Evolutionary conservation across 257 asterid genomes (phyloP), one percentile per base, ranked within the genome.

Genomic region (Fraxinus quadrangulata): DNA sequence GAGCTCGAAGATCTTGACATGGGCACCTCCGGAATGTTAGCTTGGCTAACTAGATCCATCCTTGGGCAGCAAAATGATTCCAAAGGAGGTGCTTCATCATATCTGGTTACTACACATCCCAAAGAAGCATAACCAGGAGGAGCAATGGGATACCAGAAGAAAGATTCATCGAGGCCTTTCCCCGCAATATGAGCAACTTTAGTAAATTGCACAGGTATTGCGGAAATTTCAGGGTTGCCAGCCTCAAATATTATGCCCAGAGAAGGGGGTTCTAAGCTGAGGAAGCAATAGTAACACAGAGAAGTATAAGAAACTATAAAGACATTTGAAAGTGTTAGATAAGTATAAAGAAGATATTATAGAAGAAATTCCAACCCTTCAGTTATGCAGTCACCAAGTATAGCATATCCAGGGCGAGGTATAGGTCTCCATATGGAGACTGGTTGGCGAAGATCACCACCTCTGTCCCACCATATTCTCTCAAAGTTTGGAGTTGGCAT

Each of bases 391-490:
- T 95, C 99, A 77, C 99, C 97, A 81, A 93, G 85, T 40, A 90
- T 83, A 76, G 97, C 88, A 87, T 93, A 92, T 79, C 97, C 97
- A 82, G 87, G 89, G 74, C 92, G 97, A 71, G 90, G 85, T 82
- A 93, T 45, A 79, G 99, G 99, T 83, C 99, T 90, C 99, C 99
- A 95, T 82, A 95, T 88, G 67, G 99, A 95, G 88, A 93, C 95
- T 42, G 98, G 90, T 75, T 83, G 91, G 72, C 96, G 97, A 88
- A 90, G 84, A 75, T 95, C 99, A 83, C 93, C 88, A 79, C 99
- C 99, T 84, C 89, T 86, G 85, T 93, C 99, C 99, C 99, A 95
- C 99, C 97, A 93, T 80, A 95, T 89, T 79, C 98, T 85, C 89
- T 93, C 96, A 80, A 95, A 95, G 87, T 90, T 91, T 75, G 99